A percentile compares a stretch with the other conserved stretches of the same genome.
Evolutionary conservation across 768 basidiomycete species (phyloP).

Genomic region (Russula virescens): DNA sequence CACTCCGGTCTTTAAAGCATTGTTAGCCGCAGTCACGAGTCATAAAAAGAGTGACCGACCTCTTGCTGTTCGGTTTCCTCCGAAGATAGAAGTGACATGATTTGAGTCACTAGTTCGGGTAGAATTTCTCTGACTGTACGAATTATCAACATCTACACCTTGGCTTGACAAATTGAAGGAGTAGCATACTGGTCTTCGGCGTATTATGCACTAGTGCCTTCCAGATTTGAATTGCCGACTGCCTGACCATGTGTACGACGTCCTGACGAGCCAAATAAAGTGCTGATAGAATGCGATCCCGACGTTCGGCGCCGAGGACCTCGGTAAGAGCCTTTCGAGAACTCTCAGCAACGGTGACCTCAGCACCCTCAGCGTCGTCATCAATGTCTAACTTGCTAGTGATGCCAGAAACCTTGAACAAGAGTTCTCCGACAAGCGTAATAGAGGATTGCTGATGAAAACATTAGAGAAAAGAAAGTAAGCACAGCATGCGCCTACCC

Average conservation of each 20-base stretch:
- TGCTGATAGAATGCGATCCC: slow-evolving; percentile 86
- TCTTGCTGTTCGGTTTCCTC: slow-evolving; percentile 86
- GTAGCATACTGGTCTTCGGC: slow-evolving; percentile 69
- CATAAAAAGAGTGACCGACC: slow-evolving; percentile 37
- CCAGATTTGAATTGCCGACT: slow-evolving; percentile 94
- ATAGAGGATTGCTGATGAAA: slow-evolving; percentile 81
- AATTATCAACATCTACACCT: slow-evolving; percentile 5
- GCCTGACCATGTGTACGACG: slow-evolving; percentile 80
- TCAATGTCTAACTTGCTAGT: slow-evolving; percentile 80
- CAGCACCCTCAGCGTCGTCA: slow-evolving; percentile 71
- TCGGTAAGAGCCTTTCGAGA: slow-evolving; percentile 84
- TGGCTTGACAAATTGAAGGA: not conserved
- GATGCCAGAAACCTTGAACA: slow-evolving; percentile 97
- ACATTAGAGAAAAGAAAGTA: slow-evolving; percentile 4
- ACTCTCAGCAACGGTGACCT: slow-evolving; percentile 61
- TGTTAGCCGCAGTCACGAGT: slow-evolving; percentile 1
- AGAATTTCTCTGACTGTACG: slow-evolving; percentile 79
- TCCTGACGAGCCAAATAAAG: slow-evolving; percentile 94
- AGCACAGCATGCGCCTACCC: slow-evolving; percentile 46
- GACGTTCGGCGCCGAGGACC: slow-evolving; percentile 79
- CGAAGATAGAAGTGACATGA: slow-evolving; percentile 72
- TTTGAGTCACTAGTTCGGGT: slow-evolving; percentile 72
- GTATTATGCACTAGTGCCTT: slow-evolving; percentile 96
- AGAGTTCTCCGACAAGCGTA: slow-evolving; percentile 88
- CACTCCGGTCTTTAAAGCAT: slow-evolving; percentile 61